Evolutionary conservation across 164 flowering plant species (phyloP).

Genomic region (Macadamia tetraphylla): DNA sequence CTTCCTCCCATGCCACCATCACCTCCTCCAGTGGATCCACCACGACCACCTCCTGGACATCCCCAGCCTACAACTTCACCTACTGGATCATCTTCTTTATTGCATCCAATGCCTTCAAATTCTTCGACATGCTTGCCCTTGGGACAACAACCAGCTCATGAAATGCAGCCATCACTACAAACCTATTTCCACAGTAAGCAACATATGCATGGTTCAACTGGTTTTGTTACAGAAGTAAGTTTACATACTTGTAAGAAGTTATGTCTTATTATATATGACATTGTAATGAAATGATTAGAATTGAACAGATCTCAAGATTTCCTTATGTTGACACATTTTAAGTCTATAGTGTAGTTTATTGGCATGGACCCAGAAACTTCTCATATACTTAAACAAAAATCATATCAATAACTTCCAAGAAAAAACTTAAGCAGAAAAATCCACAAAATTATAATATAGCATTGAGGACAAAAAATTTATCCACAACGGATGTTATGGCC

Average conservation of each 20-base stretch:
- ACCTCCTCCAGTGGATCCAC: conserved; percentile 48
- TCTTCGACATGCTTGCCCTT: conserved; percentile 28
- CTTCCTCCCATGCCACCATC: conserved; percentile 63
- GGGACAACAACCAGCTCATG: conserved; percentile 20
- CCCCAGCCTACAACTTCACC: conserved; percentile 26
- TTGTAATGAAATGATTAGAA: neutral
- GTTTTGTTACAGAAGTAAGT: conserved; percentile 29
- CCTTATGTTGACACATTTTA: neutral
- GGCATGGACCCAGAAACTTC: too few relatives aligned
- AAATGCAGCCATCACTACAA: conserved; percentile 17
- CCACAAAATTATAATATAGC: too few relatives aligned
- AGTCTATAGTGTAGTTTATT: neutral
- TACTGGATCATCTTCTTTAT: conserved; percentile 22
- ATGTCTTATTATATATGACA: neutral
- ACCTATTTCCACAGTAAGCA: conserved; percentile 18
- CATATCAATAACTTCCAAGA: too few relatives aligned
- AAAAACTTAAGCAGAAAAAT: too few relatives aligned
- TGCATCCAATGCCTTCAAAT: conserved; percentile 32
- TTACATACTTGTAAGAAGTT: neutral
- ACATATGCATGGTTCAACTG: conserved; percentile 21
- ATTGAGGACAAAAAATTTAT: too few relatives aligned
- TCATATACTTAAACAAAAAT: too few relatives aligned
- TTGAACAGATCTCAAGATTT: neutral
- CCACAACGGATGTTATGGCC: too few relatives aligned
- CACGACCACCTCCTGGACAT: conserved; percentile 25